Percentiles rank a stretch among this genome's conserved stretches.
phyloP scores from a whole-genome alignment of 768 basidiomycete species.

The Suillus subaureus region DNA sequence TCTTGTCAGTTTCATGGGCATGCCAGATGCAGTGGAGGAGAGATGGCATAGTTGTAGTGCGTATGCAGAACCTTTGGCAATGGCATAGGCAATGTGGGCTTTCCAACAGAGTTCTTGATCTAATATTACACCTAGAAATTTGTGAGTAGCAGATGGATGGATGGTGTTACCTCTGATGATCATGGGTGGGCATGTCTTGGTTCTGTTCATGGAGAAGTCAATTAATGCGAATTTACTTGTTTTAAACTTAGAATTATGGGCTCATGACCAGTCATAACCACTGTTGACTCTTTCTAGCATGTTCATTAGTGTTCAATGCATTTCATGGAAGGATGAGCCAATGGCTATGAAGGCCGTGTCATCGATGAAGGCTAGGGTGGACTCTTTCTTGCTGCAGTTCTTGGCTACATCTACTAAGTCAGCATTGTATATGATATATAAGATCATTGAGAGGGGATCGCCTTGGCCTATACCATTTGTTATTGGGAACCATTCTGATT shows the following conservation, averaged over 20 bases:
- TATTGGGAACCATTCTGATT: slow-evolving; percentile 19
- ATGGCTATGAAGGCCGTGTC: slow-evolving; percentile 25
- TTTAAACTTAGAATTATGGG: slow-evolving; percentile 21
- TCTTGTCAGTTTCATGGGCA: too few species aligned
- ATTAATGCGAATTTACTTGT: slow-evolving; percentile 18
- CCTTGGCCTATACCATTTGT: slow-evolving; percentile 31
- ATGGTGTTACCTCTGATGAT: neutral
- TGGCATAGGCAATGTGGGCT: too few species aligned
- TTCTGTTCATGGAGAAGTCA: neutral
- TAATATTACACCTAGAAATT: neutral
- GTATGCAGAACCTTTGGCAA: too few species aligned
- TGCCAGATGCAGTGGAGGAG: too few species aligned
- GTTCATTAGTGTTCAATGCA: slow-evolving; percentile 2
- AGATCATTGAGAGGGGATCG: slow-evolving; percentile 24
- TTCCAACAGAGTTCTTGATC: neutral
- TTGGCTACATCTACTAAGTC: slow-evolving; percentile 20
- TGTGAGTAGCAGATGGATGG: neutral
- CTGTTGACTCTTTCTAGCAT: slow-evolving; percentile 17
- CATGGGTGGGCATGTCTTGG: neutral
- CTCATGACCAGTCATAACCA: slow-evolving; percentile 13
- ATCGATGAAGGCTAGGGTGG: slow-evolving; percentile 24
- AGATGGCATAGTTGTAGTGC: too few species aligned
- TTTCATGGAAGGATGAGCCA: slow-evolving; percentile 17
- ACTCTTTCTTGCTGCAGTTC: neutral
- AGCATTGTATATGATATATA: slow-evolving; percentile 29